A percentile compares a stretch with the other conserved stretches of the same genome.
Evolutionary conservation across 345 rosid species (phyloP).

Genomic region (Psidium guajava): DNA sequence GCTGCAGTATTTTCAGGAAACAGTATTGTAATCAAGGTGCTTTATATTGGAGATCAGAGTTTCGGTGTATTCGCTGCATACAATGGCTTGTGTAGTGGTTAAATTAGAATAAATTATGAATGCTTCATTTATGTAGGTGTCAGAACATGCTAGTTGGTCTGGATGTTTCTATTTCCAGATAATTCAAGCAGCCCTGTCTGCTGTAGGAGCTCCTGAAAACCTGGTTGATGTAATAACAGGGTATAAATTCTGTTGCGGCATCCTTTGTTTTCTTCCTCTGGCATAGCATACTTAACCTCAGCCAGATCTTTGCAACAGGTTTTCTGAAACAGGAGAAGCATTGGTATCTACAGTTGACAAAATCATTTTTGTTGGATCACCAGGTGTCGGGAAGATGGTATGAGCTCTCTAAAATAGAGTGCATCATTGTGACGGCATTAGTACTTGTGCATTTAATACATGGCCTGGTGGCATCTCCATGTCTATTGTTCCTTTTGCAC

Average conservation of each 20-base stretch:
- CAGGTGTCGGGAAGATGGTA: constrained; percentile 94
- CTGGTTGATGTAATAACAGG: constrained; percentile 92
- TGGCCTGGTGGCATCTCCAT: not conserved
- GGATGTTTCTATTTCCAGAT: constrained; percentile 89
- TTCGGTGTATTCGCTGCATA: not conserved
- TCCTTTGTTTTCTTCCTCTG: not conserved
- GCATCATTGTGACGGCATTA: not conserved
- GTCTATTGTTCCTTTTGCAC: not conserved
- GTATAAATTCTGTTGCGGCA: constrained; percentile 16
- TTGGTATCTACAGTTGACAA: constrained; percentile 87
- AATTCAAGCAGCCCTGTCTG: constrained; percentile 94
- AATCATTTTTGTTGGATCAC: constrained; percentile 94
- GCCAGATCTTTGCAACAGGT: constrained; percentile 29
- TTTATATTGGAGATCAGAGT: not conserved
- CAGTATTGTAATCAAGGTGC: constrained; percentile 84
- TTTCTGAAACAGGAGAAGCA: constrained; percentile 96
- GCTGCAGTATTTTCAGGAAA: constrained; percentile 98
- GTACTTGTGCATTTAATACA: not conserved
- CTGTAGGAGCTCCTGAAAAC: constrained; percentile 95
- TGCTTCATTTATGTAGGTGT: constrained; percentile 33
- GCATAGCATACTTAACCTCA: not conserved
- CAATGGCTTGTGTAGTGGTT: not conserved
- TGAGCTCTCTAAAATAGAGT: not conserved
- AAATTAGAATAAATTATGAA: not conserved
- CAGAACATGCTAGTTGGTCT: constrained; percentile 95